Conservation (phyloP, 2,329 filamentous ascomycete genomes). For the Gliomastix tumulicola region DNA sequence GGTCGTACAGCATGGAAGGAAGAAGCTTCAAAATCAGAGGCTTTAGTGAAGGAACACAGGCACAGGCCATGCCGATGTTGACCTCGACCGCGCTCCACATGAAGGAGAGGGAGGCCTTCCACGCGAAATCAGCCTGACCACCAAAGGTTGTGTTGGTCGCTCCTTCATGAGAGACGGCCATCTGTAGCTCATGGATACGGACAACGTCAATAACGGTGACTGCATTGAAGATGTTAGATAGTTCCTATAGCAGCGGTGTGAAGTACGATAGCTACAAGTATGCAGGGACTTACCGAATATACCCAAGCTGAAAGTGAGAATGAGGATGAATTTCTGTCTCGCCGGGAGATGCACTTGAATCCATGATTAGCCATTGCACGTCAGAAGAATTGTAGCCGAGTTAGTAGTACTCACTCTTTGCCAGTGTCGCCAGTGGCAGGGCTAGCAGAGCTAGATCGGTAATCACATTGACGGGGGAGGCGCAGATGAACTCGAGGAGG, state of each 20-base stretch:
- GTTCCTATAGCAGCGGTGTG: neutral
- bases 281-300: constrained; percentile 46
- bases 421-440: constrained; percentile 27
- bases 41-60: constrained; percentile 87
- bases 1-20: constrained; percentile 49
- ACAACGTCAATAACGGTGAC: constrained; percentile 84
- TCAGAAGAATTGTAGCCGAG: no score
- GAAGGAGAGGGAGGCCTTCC: constrained; percentile 76
- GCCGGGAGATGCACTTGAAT: constrained; percentile 78
- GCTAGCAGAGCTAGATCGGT: constrained; percentile 85
- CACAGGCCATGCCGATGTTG: constrained; percentile 83
- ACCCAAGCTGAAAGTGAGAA: constrained; percentile 80
- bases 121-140: constrained; percentile 47
- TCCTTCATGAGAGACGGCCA: constrained; percentile 45
- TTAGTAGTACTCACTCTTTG: neutral
- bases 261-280: neutral
- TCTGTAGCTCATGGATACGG: constrained; percentile 82
- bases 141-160: constrained; percentile 38
- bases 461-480: constrained; percentile 85
- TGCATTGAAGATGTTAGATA: neutral
- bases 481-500: constrained; percentile 60
- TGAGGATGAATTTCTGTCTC: constrained; percentile 81
- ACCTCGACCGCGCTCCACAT: constrained; percentile 96
- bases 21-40: constrained; percentile 65
- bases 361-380: no score